Conservation (phyloP, 1,284 basidiomycete species). For the Melampsora occidentalis region DNA sequence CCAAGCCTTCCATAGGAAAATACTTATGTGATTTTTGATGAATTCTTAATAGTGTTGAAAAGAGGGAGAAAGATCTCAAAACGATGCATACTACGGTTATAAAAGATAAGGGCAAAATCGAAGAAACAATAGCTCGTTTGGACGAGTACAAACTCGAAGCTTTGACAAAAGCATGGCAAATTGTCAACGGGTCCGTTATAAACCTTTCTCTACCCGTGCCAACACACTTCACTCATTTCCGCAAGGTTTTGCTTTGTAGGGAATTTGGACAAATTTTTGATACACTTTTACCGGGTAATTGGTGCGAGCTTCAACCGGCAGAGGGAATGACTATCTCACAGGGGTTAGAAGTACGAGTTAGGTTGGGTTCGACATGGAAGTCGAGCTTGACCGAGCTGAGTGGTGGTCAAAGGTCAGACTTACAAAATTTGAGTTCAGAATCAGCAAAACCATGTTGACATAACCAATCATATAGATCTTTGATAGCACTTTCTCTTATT, state of each 20-base stretch:
- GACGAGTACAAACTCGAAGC: conserved; percentile 93
- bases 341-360: conserved; percentile 95
- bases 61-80: conserved; percentile 79
- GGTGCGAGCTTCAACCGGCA: conserved; percentile 88
- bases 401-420: conserved; percentile 85
- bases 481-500: conserved; percentile 53
- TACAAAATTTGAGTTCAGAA: not conserved
- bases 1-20: not conserved
- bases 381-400: conserved; percentile 93
- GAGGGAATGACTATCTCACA: conserved; percentile 90
- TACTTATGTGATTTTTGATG: not conserved
- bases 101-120: conserved; percentile 94
- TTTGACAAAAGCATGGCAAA: conserved; percentile 88
- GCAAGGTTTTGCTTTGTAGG: conserved; percentile 56
- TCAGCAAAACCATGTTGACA: conserved; percentile 4
- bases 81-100: conserved; percentile 86
- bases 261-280: conserved; percentile 97
- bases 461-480: conserved; percentile 43
- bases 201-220: not conserved
- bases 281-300: conserved; percentile 92
- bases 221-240: not conserved
- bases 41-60: conserved; percentile 71
- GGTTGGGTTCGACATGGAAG: conserved; percentile 93
- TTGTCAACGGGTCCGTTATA: conserved; percentile 74
- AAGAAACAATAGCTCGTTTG: conserved; percentile 86